Evolutionary conservation across 1,139 yeast genomes (phyloP), one percentile per base, ranked within the genome.

Genomic region (Lodderomyces theae): DNA sequence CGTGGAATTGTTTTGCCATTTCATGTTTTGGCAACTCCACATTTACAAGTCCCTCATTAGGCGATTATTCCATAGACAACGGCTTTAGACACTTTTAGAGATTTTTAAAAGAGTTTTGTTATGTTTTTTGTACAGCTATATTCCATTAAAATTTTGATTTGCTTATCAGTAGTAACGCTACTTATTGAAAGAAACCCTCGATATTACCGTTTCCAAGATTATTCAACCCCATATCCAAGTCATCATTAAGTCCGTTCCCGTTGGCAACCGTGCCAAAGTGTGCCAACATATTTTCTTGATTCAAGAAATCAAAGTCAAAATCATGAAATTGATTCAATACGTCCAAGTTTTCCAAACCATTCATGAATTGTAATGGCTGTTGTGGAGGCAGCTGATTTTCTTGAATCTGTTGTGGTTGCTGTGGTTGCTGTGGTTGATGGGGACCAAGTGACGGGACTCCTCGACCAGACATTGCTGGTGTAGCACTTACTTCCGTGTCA

Each of bases 251-350:
- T 10, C 24, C 32, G 12, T 10, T 16, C 4, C 23, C 21, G 8
- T 5, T n/a, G 16, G 30, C 10, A 33, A 21, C 5, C 11, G 33
- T 18, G 19, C 42, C 41, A 35, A 45, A 46, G 34, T 44, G 49
- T 29, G 42, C 57, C 38, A 60, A 48, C 34, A 61, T 49, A 19
- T 46, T 47, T 19, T 64, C 65, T 42, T 62, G 66, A 34, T 57
- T 58, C 32, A 67, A 52, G 41, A 66, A 60, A 36, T 66, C 72
- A 38, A 67, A 58, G 44, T 66, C 66, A 42, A 66, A 57, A 19
- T 49, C 52, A 28, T 33, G 40, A 28, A 46, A 46, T 38, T 46
- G 50, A 21, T 41, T 45, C 7, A 47, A 41, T n/a, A 44, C 34
- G 35, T 46, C 51, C 16, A 47, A 41, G 23, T 38, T 35, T 4